A percentile compares a stretch with the other conserved stretches of the same genome.
Conservation (phyloP, 352 stramenopile genomes). For the Globisporangium orthogonon region DNA sequence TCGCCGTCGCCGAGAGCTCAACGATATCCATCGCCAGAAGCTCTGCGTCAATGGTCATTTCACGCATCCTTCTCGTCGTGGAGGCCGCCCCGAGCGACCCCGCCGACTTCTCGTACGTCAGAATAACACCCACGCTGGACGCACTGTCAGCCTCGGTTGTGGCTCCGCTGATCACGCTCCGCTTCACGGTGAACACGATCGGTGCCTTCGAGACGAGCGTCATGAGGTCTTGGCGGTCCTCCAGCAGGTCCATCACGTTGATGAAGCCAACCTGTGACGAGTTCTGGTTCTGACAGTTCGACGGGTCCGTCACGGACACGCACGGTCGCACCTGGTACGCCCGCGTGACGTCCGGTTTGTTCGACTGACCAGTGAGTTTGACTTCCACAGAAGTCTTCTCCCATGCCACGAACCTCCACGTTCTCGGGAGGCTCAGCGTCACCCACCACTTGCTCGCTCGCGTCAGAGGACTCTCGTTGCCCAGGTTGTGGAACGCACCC, state of each 20-base stretch:
- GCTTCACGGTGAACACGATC: conserved; percentile 46
- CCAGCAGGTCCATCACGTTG: conserved; percentile 51
- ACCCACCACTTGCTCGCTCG: conserved; percentile 64
- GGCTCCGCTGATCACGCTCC: conserved; percentile 57
- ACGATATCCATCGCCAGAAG: conserved; percentile 11
- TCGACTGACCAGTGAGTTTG: conserved; percentile 24
- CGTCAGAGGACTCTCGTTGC: conserved; percentile 36
- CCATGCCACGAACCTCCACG: conserved; percentile 71
- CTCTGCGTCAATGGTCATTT: conserved; percentile 34
- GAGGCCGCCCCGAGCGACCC: conserved; percentile 26
- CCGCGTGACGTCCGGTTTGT: conserved; percentile 10
- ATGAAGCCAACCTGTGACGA: conserved; percentile 55
- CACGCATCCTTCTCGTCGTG: conserved; percentile 29
- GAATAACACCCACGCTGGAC: conserved; percentile 33
- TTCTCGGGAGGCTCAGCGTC: conserved; percentile 48
- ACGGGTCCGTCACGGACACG: conserved; percentile 31
- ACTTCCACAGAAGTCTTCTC: conserved; percentile 44
- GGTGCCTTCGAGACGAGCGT: conserved; percentile 33
- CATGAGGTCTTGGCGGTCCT: conserved; percentile 46
- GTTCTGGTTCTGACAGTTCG: conserved; percentile 32
- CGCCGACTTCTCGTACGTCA: conserved; percentile 48
- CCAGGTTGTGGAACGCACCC: conserved; percentile 64
- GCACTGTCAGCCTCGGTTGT: conserved; percentile 21
- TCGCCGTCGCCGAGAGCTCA: conserved; percentile 13
- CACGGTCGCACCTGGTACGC: conserved; percentile 39